These are phyloP conservation scores for Cercophora sp. DNA, from an alignment of 495 filamentous ascomycete species.

Conservation along the genomic window DNA sequence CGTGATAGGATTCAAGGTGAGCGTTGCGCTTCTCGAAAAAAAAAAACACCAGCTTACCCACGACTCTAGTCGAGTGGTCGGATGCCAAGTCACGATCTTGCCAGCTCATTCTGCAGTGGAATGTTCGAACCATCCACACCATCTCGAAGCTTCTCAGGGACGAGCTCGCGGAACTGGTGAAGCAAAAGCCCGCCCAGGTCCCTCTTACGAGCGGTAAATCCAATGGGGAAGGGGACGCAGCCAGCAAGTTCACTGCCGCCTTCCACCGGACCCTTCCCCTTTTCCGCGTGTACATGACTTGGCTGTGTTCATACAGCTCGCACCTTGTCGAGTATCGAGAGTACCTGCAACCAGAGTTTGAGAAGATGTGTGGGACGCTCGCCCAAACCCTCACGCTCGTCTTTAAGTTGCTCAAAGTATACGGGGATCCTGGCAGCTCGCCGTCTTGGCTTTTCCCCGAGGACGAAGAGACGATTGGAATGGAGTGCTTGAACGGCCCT, in stretches of 20 bases:
- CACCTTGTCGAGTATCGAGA: conserved; percentile 35
- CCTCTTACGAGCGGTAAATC: neutral
- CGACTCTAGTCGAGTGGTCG: conserved; percentile 30
- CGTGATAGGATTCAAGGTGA: conserved; percentile 58
- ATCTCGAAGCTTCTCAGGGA: conserved; percentile 64
- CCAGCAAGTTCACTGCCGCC: conserved; percentile 24
- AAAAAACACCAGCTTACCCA: no score
- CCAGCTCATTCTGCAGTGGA: conserved; percentile 73
- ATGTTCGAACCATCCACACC: conserved; percentile 73
- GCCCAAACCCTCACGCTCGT: conserved; percentile 34
- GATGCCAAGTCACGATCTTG: conserved; percentile 50
- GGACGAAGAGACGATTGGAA: conserved; percentile 40
- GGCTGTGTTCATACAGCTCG: conserved; percentile 36
- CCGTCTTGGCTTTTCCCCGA: conserved; percentile 29
- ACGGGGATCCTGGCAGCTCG: neutral
- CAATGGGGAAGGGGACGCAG: neutral
- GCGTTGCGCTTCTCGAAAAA: conserved; percentile 25
- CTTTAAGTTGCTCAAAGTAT: conserved; percentile 26
- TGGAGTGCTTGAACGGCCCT: conserved; percentile 36
- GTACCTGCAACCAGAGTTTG: conserved; percentile 40
- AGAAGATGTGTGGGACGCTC: conserved; percentile 35
- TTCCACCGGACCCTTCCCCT: conserved; percentile 31
- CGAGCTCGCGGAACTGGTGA: conserved; percentile 21
- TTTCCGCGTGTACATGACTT: conserved; percentile 42
- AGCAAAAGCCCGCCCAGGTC: conserved; percentile 11